These are phyloP conservation scores for Cryphonectria parasitica DNA, from an alignment of 2,329 filamentous ascomycete species.

Conservation along the genomic window DNA sequence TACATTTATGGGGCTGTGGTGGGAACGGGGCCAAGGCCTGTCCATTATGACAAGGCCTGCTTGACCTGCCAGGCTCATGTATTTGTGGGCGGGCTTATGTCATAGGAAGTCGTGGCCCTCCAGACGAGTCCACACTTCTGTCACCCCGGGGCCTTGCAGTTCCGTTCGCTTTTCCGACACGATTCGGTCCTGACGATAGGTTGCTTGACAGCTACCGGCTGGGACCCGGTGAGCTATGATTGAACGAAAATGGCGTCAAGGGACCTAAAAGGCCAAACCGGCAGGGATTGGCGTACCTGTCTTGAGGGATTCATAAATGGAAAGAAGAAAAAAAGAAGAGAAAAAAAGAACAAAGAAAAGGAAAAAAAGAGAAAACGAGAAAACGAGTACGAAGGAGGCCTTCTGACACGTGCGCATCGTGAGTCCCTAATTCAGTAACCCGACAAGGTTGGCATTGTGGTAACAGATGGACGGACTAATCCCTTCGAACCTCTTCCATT, in stretches of 20 bases:
- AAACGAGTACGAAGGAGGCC: not conserved
- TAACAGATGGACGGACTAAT: not conserved
- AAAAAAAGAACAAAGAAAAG: not conserved
- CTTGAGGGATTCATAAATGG: not conserved
- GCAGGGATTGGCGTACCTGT: not conserved
- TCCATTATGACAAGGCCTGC: not conserved
- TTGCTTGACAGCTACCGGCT: not conserved
- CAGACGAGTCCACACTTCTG: not conserved
- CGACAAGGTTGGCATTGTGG: not conserved
- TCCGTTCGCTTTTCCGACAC: not conserved
- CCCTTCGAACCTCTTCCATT: not conserved
- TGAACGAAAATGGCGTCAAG: not conserved
- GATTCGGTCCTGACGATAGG: not conserved
- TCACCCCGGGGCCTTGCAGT: not conserved
- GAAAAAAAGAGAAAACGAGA: not conserved
- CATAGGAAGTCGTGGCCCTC: not conserved
- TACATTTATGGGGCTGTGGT: not conserved
- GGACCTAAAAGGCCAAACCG: not conserved
- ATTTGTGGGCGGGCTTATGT: not conserved
- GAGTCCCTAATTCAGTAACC: not conserved
- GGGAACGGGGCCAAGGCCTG: not conserved
- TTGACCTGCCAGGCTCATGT: not conserved
- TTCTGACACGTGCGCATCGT: slow-evolving; percentile 1
- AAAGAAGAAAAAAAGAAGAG: no score
- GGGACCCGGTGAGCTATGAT: not conserved